Base-by-base conservation (phyloP, 2,329 filamentous ascomycete species). In the Arthrobotrys megalospora region DNA sequence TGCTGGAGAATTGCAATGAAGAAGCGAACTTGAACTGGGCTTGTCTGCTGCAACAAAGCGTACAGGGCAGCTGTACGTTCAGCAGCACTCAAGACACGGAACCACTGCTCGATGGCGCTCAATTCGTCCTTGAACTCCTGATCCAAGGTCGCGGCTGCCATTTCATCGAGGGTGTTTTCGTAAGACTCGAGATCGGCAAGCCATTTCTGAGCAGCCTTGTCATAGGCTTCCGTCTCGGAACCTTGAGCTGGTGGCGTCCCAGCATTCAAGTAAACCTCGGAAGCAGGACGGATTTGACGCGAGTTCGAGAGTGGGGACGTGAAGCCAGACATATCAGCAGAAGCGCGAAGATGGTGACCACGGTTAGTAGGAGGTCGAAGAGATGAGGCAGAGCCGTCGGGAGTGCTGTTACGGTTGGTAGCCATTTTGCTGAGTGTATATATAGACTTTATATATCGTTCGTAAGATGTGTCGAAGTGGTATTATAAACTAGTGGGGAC, bases 121-220 rank as follows among this genome's bases (percentile, higher is more conserved):
- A 99, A 89, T 85, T 99, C 96, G 85, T 98, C 96, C 87, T 99
- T 99, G 88, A 99, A 99, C 84, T 99, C 96, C 86, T 99, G 96
- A 84, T 99, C 96, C 68, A 98, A 87, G n/a, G 96, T 98, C 32
- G 96, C 96, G 36, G 95, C 94, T 50, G 96, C 96, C 96, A 99
- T 99, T 84, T 99, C 96, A 85, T 98, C 96, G 83, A 99, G 86
- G 0, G 96, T 99, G n/a, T 91, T 97, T 87, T 99, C 96, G 83
- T 97, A 97, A 85, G 98, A 95, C 84, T 99, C 96, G 81, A 99
- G 98, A 83, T 99, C 96, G 70, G 95, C 94, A 82, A 99, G 95
- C 96, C 96, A 99, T 85, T 99, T 94, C 86, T 97, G 94, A 63
- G 95, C 94, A 80, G 95, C 92, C 85, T 94, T 95, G 84, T 98